Conservation (phyloP, 257 asterid genomes). For the Capsicum rhomboideum region DNA sequence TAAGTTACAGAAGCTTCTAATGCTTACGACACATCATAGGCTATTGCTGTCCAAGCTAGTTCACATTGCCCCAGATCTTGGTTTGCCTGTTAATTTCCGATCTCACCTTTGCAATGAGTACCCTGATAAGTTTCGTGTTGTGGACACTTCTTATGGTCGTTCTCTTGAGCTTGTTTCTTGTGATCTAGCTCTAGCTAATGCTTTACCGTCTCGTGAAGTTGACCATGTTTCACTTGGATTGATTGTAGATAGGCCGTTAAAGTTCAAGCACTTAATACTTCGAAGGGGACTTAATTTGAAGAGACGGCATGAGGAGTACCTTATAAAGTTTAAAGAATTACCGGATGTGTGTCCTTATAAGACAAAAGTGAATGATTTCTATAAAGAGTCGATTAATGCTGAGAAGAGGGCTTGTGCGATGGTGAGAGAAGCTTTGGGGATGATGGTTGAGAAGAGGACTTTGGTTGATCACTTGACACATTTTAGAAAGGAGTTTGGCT, state of each 20-base stretch:
- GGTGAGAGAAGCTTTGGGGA: conserved; percentile 77
- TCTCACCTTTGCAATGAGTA: conserved; percentile 76
- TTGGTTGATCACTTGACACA: conserved; percentile 91
- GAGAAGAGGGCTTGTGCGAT: conserved; percentile 92
- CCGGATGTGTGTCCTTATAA: conserved; percentile 73
- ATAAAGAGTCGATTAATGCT: conserved; percentile 54
- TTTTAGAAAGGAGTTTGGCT: conserved; percentile 80
- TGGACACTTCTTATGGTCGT: conserved; percentile 80
- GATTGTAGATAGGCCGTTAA: conserved; percentile 85
- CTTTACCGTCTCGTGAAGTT: conserved; percentile 27
- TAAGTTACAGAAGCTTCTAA: conserved; percentile 76
- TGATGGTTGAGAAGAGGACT: conserved; percentile 90
- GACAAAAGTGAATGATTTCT: conserved; percentile 35
- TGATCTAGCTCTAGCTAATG: conserved; percentile 48
- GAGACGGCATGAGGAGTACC: conserved; percentile 60
- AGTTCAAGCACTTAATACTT: conserved; percentile 63
- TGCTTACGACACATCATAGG: conserved; percentile 80
- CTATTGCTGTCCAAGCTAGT: conserved; percentile 67
- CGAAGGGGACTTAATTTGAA: conserved; percentile 76
- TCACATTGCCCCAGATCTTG: conserved; percentile 82
- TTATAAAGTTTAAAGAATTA: conserved; percentile 51
- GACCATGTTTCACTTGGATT: conserved; percentile 40
- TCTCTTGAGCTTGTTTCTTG: conserved; percentile 86
- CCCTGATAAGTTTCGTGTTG: conserved; percentile 67
- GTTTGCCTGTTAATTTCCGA: conserved; percentile 70